Conservation (phyloP, 2,329 filamentous ascomycete species). For the Monilinia polystroma region DNA sequence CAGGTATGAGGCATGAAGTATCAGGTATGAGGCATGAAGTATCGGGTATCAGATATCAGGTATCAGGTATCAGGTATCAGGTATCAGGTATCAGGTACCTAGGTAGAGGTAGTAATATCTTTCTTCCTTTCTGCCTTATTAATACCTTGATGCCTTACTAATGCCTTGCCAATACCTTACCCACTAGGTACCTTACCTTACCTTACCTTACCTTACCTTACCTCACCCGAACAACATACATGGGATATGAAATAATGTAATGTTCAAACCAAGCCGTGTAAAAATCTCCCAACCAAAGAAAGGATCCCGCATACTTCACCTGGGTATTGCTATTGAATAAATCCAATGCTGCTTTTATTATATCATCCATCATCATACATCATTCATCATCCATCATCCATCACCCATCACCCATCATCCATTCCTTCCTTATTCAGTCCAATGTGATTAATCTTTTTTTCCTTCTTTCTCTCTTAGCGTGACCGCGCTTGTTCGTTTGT, state of each 20-base stretch:
- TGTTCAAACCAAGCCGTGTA: too few relatives aligned
- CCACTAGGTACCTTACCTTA: background rate
- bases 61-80: too few relatives aligned
- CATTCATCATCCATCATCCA: too few relatives aligned
- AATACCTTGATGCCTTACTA: background rate
- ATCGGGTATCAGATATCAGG: too few relatives aligned
- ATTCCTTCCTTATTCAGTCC: background rate
- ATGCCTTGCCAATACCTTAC: background rate
- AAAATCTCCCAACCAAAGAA: background rate
- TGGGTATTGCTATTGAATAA: too few relatives aligned
- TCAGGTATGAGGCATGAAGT: too few relatives aligned
- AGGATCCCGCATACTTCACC: background rate
- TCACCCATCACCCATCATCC: background rate
- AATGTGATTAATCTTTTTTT: background rate
- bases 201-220: background rate
- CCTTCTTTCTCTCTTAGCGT: slow-evolving; percentile 32
- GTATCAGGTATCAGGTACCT: too few relatives aligned
- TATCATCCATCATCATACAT: too few relatives aligned
- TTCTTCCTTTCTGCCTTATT: slow-evolving; percentile 3
- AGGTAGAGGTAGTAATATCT: too few relatives aligned
- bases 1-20: too few relatives aligned
- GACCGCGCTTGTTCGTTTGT: slow-evolving; percentile 44
- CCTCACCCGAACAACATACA: too few relatives aligned
- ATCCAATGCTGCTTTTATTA: slow-evolving; percentile 23
- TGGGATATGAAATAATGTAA: too few relatives aligned